These are phyloP conservation scores for Sequoiadendron giganteum DNA, from an alignment of 75 land plant genomes.

Conservation along the genomic window DNA sequence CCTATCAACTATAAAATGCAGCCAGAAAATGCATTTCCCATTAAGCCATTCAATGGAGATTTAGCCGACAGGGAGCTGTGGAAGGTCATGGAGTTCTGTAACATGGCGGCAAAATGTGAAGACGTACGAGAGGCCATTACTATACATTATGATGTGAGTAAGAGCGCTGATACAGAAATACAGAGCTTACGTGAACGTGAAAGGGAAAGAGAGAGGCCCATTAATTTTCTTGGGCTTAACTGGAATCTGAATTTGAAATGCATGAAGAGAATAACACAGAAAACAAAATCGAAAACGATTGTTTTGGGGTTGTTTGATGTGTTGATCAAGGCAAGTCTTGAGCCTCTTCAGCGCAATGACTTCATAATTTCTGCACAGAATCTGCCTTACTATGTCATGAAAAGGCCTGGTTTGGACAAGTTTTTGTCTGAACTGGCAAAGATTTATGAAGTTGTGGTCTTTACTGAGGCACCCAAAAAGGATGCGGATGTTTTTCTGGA, in stretches of 20 bases:
- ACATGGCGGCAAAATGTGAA: neutral
- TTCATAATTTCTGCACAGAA: neutral
- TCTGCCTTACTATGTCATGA: too few relatives aligned
- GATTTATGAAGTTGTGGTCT: too few relatives aligned
- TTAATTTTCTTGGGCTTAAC: too few relatives aligned
- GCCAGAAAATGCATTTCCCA: neutral
- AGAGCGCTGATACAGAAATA: neutral
- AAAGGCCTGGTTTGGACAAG: too few relatives aligned
- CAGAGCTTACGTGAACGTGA: neutral
- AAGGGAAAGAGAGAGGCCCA: neutral
- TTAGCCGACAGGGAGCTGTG: neutral
- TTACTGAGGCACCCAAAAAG: too few relatives aligned
- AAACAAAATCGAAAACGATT: neutral
- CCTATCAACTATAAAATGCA: neutral
- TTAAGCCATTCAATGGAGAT: neutral
- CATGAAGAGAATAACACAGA: neutral
- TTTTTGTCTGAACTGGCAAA: too few relatives aligned
- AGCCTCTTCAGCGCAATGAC: neutral
- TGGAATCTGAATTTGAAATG: too few relatives aligned
- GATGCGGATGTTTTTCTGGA: too few relatives aligned
- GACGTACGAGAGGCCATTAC: neutral
- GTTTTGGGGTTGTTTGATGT: neutral
- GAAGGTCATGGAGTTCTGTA: neutral
- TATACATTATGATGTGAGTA: neutral
- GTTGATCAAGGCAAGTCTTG: neutral